A percentile compares a stretch with the other conserved stretches of the same genome.
Evolutionary conservation across 2,329 filamentous ascomycete genomes (phyloP).

Genomic region (Arthroderma sp.): DNA sequence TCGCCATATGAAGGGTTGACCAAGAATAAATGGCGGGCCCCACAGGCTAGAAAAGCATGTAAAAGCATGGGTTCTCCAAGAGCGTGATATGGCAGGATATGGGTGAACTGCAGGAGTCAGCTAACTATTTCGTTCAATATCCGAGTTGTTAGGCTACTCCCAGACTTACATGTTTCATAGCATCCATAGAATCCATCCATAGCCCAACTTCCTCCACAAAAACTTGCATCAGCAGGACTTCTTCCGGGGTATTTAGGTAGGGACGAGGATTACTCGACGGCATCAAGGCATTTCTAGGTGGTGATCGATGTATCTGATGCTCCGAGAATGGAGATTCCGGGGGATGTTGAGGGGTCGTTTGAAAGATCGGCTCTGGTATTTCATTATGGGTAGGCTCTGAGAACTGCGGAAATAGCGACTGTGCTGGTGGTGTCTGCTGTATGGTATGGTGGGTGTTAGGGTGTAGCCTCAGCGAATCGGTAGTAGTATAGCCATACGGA

Average conservation of each 20-base stretch:
- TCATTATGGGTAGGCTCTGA: slow-evolving; percentile 29
- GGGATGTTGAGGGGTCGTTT: slow-evolving; percentile 15
- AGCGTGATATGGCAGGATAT: slow-evolving; percentile 69
- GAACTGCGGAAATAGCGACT: slow-evolving; percentile 36
- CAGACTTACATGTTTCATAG: slow-evolving; percentile 53
- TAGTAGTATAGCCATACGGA: slow-evolving; percentile 2
- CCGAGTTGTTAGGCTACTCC: neutral
- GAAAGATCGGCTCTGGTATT: slow-evolving; percentile 17
- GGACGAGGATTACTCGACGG: slow-evolving; percentile 39
- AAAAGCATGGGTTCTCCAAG: slow-evolving; percentile 75
- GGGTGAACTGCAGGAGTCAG: slow-evolving; percentile 48
- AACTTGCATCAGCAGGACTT: slow-evolving; percentile 78
- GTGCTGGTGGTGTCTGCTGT: slow-evolving; percentile 29
- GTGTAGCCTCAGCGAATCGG: slow-evolving; percentile 1
- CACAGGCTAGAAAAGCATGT: slow-evolving; percentile 79
- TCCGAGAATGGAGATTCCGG: slow-evolving; percentile 18
- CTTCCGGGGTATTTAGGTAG: slow-evolving; percentile 60
- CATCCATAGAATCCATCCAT: slow-evolving; percentile 91
- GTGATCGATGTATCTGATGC: slow-evolving; percentile 21
- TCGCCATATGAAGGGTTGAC: slow-evolving; percentile 57
- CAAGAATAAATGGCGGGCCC: slow-evolving; percentile 65
- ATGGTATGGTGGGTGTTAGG: slow-evolving; percentile 32
- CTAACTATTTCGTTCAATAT: slow-evolving; percentile 10
- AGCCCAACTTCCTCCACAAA: slow-evolving; percentile 81
- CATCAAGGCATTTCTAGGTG: slow-evolving; percentile 25